Evolutionary conservation across 2,329 filamentous ascomycete species (phyloP), one percentile per base, ranked within the genome.

Genomic region (Fusarium buharicum): DNA sequence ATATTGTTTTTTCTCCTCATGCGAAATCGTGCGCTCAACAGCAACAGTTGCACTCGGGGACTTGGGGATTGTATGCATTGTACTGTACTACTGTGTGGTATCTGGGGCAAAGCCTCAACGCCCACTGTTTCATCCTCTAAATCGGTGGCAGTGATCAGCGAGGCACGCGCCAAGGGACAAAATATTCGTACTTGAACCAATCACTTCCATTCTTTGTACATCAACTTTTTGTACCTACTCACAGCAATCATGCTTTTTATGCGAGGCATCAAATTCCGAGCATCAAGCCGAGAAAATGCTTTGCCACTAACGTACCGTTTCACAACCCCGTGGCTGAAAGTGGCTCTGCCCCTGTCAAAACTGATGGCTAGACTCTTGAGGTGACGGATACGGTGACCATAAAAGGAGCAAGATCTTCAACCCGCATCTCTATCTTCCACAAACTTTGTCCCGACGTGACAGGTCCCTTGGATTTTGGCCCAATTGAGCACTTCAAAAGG

Each of bases 341-440:
- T 40, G 33, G 56, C 12, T 50, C 30, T 24, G 18, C 22, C 20
- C 20, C 28, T 30, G 40, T 39, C 22, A 43, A 13, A 40, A 20
- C 18, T 46, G 30, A 38, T 31, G 33, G 27, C 24, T 36, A 28
- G 22, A 27, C 37, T 24, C 38, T 24, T 27, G 12, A 17, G 14
- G 10, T 30, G 45, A 33, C 46, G 27, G 46, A n/a, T 48, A 22
- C 44, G 16, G 34, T 46, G 39, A 39, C 55, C 45, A 22, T 27
- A 46, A 64, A 50, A 31, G 14, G 40, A 44, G 24, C 45, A 59
- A 48, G 57, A 62, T 62, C 62, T 62, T 58, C 48, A 37, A 58
- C 17, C 24, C 36, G 24, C 18, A 18, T 13, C 16, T 51, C 17
- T 20, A 36, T 38, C 31, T 50, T 30, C 27, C 22, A 36, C 6